Conservation (phyloP, 1,284 basidiomycete genomes). For the Sanghuangporus weigelae region DNA sequence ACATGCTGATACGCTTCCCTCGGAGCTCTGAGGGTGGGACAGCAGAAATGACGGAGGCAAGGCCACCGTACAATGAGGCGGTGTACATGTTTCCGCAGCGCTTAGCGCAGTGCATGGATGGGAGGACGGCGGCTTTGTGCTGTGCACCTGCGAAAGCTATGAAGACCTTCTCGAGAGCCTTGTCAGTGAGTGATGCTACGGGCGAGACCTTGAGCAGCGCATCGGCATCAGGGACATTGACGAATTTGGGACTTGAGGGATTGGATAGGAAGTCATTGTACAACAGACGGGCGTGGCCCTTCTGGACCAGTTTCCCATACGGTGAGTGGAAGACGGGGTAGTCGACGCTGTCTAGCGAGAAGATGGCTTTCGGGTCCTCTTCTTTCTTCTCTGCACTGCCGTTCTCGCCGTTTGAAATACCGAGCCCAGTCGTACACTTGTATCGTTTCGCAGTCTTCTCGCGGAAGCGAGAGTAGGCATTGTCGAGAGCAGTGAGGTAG, state of each 20-base stretch:
- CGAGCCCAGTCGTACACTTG: constrained; percentile 36
- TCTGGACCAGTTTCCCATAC: constrained; percentile 98
- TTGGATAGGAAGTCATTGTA: constrained; percentile 91
- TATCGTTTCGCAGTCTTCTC: constrained; percentile 71
- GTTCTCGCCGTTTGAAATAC: constrained; percentile 34
- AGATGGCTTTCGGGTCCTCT: constrained; percentile 35
- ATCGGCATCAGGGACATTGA: constrained; percentile 67
- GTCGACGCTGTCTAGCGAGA: constrained; percentile 81
- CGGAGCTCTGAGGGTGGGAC: constrained; percentile 62
- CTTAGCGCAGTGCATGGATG: constrained; percentile 78
- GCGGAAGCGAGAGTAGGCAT: constrained; percentile 83
- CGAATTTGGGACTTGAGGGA: constrained; percentile 71
- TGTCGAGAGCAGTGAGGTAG: constrained; percentile 92
- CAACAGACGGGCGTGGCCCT: constrained; percentile 89
- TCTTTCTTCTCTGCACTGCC: constrained; percentile 26
- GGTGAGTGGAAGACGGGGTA: constrained; percentile 92
- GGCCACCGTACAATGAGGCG: constrained; percentile 91
- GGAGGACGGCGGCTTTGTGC: constrained; percentile 70
- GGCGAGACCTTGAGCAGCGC: constrained; percentile 63
- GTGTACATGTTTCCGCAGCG: constrained; percentile 99
- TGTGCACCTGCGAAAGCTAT: constrained; percentile 65
- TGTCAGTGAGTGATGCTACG: constrained; percentile 81
- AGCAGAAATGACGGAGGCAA: constrained; percentile 76
- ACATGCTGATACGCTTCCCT: constrained; percentile 86
- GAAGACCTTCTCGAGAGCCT: constrained; percentile 94